These are phyloP conservation scores for Somion occarium DNA, from an alignment of 1,284 basidiomycete species.

Conservation along the genomic window DNA sequence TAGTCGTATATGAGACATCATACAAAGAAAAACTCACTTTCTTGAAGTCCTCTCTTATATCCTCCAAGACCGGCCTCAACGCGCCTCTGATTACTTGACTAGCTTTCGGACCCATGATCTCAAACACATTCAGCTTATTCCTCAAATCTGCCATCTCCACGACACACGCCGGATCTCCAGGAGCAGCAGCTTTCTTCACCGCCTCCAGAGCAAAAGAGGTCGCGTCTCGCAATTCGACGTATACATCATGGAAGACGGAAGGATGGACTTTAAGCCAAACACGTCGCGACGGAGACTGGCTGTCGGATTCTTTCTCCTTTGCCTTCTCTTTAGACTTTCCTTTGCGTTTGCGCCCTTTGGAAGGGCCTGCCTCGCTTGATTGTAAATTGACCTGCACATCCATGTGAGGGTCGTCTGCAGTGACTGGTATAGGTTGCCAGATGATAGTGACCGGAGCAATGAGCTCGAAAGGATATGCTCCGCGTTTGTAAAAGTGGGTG, in stretches of 20 bases:
- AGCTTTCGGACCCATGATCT: constrained; percentile 82
- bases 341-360: constrained; percentile 11
- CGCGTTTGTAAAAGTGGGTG: constrained; percentile 59
- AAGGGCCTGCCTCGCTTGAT: constrained; percentile 11
- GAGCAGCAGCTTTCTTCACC: constrained; percentile 27
- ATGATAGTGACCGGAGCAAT: constrained; percentile 71
- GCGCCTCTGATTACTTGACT: constrained; percentile 76
- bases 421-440: constrained; percentile 50
- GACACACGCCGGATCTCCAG: constrained; percentile 28
- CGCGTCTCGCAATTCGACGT: constrained; percentile 44
- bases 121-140: constrained; percentile 73
- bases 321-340: constrained; percentile 15
- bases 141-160: constrained; percentile 69
- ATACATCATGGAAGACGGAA: constrained; percentile 53
- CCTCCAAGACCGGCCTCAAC: constrained; percentile 50
- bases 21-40: constrained; percentile 37
- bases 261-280: constrained; percentile 83
- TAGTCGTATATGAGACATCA: not conserved
- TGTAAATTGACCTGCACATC: too few relatives aligned
- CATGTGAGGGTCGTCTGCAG: constrained; percentile 1
- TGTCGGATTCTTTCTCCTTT: constrained; percentile 13
- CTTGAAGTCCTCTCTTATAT: constrained; percentile 53
- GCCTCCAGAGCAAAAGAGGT: constrained; percentile 46
- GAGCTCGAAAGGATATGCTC: constrained; percentile 63
- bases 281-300: constrained; percentile 28